Evolutionary conservation across 164 flowering plant species (phyloP), one percentile per base, ranked within the genome.

Genomic region (Magnolia officinalis): DNA sequence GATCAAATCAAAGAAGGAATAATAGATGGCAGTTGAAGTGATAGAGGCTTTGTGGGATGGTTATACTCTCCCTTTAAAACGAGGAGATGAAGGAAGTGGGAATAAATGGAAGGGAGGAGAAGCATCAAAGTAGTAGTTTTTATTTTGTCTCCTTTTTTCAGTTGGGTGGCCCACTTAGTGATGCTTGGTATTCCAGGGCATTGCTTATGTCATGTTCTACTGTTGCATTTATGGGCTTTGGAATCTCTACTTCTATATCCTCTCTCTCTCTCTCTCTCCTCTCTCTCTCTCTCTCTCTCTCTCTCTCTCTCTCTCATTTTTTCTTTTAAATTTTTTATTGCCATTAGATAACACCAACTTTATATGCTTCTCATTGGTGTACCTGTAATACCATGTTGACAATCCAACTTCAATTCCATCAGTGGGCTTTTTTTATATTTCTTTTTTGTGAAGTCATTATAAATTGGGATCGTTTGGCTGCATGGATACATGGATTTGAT

Each of bases 171-270:
- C 88, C 83, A 77, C 82, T 59, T 29, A 55, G 73, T 80, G 84
- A 81, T 85, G 87, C 85, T 86, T 78, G 79, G 79, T 75, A 75
- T 71, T 79, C 69, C 55, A 71, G 82, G 82, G 80, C 88, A 85
- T 70, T 69, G 83, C 82, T 82, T 70, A 65, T 65, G 82, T 85
- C 89, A 88, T 80, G 71, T 81, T 20, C 31, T 77, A 84, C 78
- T 79, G 74, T 83, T 76, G 50, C 75, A 72, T 51, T 50, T 73
- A 69, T 78, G 75, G 78, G 81, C 83, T 84, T 82, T 67, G 81
- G 88, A 87, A 86, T 85, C 91, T 81, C 83, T 78, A 77, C 86
- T 81, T 78, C 74, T 14, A 67, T 76, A 61, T 71, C 70, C 68
- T 78, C 77, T 81, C 63, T 23, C 71, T 74, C 59, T 52, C 59